Evolutionary conservation across 495 filamentous ascomycete species (phyloP).

Genomic region (Penicillium malachiteum): DNA sequence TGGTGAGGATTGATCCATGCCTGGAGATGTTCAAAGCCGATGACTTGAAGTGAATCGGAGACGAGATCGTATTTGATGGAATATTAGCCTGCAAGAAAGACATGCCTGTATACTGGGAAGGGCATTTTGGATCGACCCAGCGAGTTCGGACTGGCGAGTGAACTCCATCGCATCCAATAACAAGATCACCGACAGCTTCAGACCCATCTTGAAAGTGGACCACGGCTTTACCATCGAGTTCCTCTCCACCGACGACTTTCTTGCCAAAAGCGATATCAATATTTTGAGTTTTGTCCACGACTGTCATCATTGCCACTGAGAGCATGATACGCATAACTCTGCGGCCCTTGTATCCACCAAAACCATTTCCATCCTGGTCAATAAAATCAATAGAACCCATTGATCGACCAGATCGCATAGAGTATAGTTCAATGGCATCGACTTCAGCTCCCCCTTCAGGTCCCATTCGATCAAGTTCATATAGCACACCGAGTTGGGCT

Average conservation of each 20-base stretch:
- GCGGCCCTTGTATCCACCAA: conserved; percentile 45
- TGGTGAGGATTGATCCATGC: conserved; percentile 54
- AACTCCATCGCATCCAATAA: conserved; percentile 65
- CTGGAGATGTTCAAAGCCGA: conserved; percentile 52
- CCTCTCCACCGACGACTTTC: conserved; percentile 38
- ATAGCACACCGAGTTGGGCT: conserved; percentile 52
- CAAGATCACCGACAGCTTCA: conserved; percentile 47
- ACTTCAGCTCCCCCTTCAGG: conserved; percentile 46
- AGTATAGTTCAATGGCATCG: conserved; percentile 52
- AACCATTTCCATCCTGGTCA: conserved; percentile 37
- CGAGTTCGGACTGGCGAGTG: conserved; percentile 54
- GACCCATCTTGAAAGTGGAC: conserved; percentile 53
- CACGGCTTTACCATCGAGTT: conserved; percentile 39
- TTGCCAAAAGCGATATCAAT: conserved; percentile 42
- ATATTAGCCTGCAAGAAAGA: conserved; percentile 54
- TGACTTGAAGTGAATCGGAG: conserved; percentile 43
- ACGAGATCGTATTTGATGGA: conserved; percentile 24
- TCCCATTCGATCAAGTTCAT: conserved; percentile 43
- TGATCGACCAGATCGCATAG: conserved; percentile 47
- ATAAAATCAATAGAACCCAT: conserved; percentile 47
- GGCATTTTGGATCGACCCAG: conserved; percentile 50
- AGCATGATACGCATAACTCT: conserved; percentile 50
- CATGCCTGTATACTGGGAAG: conserved; percentile 55
- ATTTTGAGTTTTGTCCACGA: conserved; percentile 39
- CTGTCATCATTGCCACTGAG: conserved; percentile 44